These are phyloP conservation scores for Scenedesmus sp. DNA, from an alignment of 163 green algal genomes.

Conservation along the genomic window DNA sequence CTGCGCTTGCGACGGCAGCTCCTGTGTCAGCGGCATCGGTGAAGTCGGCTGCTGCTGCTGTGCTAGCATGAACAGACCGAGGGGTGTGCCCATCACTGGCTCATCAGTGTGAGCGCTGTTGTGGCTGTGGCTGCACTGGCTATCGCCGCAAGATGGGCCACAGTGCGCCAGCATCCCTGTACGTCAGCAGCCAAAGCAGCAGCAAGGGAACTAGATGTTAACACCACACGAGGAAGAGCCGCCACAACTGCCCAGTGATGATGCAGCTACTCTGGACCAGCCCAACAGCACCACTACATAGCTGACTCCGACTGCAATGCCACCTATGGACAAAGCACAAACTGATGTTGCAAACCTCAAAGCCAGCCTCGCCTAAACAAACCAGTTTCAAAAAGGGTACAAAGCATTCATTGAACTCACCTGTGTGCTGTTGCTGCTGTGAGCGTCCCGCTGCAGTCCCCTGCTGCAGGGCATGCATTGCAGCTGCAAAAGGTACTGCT, in stretches of 20 bases:
- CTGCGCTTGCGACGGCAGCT: not conserved
- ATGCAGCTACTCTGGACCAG: not conserved
- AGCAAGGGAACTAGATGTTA: not conserved
- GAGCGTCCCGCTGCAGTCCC: not conserved
- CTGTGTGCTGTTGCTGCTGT: not conserved
- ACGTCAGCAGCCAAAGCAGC: not conserved
- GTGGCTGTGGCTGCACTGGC: constrained; percentile 50
- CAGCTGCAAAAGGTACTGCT: not conserved
- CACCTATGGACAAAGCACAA: no score
- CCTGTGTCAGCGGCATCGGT: not conserved
- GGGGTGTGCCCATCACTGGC: not conserved
- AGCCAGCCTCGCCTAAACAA: no score
- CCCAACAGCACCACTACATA: not conserved
- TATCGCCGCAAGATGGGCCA: constrained; percentile 4
- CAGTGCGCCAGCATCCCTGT: not conserved
- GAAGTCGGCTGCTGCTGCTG: not conserved
- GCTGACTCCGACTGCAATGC: not conserved
- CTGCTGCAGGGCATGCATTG: not conserved
- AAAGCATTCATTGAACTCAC: not conserved
- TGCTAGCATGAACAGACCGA: constrained; percentile 7
- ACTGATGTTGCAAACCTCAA: no score
- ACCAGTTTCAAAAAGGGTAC: no score
- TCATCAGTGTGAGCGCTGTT: not conserved
- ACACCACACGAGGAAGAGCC: not conserved
- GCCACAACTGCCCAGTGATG: not conserved